Base-by-base conservation (phyloP, 148 eudicot genomes). In the Vaccinium corymbosum region DNA sequence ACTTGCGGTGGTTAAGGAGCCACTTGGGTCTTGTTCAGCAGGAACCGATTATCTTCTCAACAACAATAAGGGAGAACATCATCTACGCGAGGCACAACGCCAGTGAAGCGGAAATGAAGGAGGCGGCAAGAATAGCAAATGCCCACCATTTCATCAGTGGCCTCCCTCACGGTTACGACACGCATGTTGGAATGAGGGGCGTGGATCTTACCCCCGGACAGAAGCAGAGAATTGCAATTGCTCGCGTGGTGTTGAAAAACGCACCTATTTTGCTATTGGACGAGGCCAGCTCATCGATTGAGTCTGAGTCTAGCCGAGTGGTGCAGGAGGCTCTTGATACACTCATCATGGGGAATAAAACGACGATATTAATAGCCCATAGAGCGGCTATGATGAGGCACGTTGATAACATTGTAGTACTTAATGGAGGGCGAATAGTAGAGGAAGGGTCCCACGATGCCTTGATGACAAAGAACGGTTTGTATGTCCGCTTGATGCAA, bases 61-160 rank as follows among this genome's bases (percentile, higher is more conserved):
- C 99, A 9, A 97, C 99, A 4, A 87, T 94, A 8, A 91, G 97
- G 87, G 99, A 97, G 83, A 97, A 97, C 80, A 97, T 97, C 70
- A 94, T 97, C 66, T 94, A 97, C 84, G 99, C 99, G 22, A 94
- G 99, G 83, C 99, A 97, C 84, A 97, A 97, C 86, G 99, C 97
- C 17, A 97, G 94, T 85, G 99, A 97, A 93, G 95, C 97, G n/a
- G 99, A 97, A 90, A 90, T 97, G 89, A 97, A 97, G 87, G 99
- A 94, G 90, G 99, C 99, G 9, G 99, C 99, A 62, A 92, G 99
- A 89, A 97, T 97, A 80, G 95, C 99, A 56, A 97, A 97, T 86
- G 99, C 99, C 80, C 99, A 97, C 87, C 99, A 94, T 90, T 97
- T 97, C 77, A 97, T 97, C 46, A 97, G 99, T 87, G 93, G 97